Percentiles rank a stretch among this genome's conserved stretches.
phyloP scores from a whole-genome alignment of 306 rosid genomes.

The Benincasa hispida region DNA sequence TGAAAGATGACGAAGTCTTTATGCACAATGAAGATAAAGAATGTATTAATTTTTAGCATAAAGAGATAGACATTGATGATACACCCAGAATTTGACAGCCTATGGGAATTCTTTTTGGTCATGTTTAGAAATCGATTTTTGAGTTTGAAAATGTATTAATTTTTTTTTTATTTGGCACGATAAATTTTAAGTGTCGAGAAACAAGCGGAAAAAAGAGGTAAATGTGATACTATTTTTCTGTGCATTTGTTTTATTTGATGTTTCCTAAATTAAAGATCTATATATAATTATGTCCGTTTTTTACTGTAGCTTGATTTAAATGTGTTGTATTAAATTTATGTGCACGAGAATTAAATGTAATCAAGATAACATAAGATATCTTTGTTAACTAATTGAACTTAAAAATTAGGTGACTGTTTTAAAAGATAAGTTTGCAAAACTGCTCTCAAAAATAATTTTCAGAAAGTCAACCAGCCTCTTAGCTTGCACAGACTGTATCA shows the following conservation, averaged over 20 bases:
- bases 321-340: not conserved
- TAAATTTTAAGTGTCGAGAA: not conserved
- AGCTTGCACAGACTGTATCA: not conserved
- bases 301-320: not conserved
- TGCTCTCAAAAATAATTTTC: not conserved
- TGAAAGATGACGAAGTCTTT: not conserved
- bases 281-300: not conserved
- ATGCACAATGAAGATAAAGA: not conserved
- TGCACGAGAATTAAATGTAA: not conserved
- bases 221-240: not conserved
- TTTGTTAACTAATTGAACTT: not conserved
- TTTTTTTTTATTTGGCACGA: not conserved
- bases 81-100: not conserved
- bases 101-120: not conserved
- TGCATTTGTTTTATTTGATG: not conserved
- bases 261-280: not conserved
- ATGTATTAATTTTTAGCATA: not conserved
- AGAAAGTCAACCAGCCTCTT: not conserved
- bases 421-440: not conserved
- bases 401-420: not conserved
- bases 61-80: not conserved
- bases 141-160: not conserved
- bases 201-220: not conserved
- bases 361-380: not conserved
- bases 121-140: not conserved